Conservation (phyloP, 2,329 filamentous ascomycete species). For the Penicillium sp. region DNA sequence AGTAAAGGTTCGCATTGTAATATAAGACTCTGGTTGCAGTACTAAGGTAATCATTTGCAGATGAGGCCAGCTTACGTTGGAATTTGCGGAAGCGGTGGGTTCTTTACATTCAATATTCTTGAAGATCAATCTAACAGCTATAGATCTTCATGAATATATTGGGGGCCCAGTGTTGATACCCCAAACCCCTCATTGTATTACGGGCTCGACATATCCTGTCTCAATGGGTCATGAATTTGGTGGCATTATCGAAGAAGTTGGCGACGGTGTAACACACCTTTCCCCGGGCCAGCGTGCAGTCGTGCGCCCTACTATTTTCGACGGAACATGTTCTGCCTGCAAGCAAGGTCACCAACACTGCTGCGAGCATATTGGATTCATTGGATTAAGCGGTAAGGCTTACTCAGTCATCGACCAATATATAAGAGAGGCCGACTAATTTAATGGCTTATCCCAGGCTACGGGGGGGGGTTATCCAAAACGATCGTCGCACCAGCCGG, state of each 20-base stretch:
- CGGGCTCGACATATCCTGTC: slow-evolving; percentile 58
- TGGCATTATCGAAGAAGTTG: slow-evolving; percentile 59
- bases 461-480: slow-evolving; percentile 30
- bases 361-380: slow-evolving; percentile 58
- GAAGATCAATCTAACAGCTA: background rate
- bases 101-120: background rate
- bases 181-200: slow-evolving; percentile 54
- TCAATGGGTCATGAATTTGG: slow-evolving; percentile 66
- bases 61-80: slow-evolving; percentile 28
- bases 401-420: background rate
- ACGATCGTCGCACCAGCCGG: slow-evolving; percentile 27
- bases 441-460: slow-evolving; percentile 14
- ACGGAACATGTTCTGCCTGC: slow-evolving; percentile 58
- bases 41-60: slow-evolving; percentile 3
- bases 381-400: slow-evolving; percentile 53
- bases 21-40: background rate
- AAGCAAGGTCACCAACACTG: slow-evolving; percentile 54
- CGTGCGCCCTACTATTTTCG: slow-evolving; percentile 61
- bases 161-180: slow-evolving; percentile 53
- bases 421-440: background rate
- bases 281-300: slow-evolving; percentile 58
- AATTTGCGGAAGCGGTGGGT: slow-evolving; percentile 27
- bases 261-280: slow-evolving; percentile 49
- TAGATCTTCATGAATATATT: slow-evolving; percentile 54
- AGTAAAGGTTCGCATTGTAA: slow-evolving; percentile 36